A percentile compares a stretch with the other conserved stretches of the same genome.
phyloP scores from a whole-genome alignment of 106 monocot species.

The Allium cepa region DNA sequence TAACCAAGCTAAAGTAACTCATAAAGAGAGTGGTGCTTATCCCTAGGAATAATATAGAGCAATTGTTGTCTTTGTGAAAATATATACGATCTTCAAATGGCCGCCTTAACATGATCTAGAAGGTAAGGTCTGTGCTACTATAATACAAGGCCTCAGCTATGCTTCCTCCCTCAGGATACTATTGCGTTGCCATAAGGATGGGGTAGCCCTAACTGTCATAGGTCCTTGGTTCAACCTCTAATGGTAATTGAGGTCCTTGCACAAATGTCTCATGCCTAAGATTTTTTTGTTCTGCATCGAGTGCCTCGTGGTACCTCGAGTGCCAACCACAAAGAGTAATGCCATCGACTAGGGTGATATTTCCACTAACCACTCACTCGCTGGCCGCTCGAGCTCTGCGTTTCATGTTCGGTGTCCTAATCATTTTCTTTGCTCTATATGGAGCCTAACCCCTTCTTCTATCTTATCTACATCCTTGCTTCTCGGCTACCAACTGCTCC shows the following conservation, averaged over 20 bases:
- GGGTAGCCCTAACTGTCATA: neutral
- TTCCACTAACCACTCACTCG: neutral
- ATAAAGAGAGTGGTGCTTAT: too few relatives aligned
- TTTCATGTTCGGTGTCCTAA: neutral
- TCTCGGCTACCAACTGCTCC: constrained; percentile 20
- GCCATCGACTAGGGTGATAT: neutral
- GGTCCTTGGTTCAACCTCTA: neutral
- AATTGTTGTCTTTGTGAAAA: neutral
- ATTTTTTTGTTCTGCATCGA: neutral
- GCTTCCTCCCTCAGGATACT: neutral
- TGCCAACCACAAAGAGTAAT: neutral
- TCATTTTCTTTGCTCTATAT: neutral
- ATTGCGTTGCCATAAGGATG: neutral
- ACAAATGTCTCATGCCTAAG: neutral
- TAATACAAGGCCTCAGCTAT: neutral
- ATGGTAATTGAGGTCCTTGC: neutral
- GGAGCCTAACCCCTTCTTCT: neutral
- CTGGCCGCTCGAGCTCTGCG: neutral
- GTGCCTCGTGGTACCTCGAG: neutral
- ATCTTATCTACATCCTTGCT: constrained; percentile 11
- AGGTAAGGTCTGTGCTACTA: neutral
- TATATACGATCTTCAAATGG: neutral
- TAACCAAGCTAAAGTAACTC: too few relatives aligned
- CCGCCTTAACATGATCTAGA: neutral
- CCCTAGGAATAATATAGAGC: too few relatives aligned